Percentiles rank a stretch among this genome's conserved stretches.
phyloP scores from a whole-genome alignment of 2,329 filamentous ascomycete species.

The Ophidiomyces ophidiicola region DNA sequence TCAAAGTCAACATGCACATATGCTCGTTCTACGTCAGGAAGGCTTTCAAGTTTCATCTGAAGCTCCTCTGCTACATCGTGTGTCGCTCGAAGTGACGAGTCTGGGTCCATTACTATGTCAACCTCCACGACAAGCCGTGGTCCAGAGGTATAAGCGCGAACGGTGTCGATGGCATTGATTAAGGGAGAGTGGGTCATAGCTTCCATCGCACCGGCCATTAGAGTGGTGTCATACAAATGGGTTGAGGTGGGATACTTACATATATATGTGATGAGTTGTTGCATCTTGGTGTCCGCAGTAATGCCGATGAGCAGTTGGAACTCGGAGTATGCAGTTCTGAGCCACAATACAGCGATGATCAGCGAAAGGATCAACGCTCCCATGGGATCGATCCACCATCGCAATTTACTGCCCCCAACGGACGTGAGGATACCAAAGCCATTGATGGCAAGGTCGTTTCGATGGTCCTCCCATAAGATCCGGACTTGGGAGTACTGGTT shows the following conservation, averaged over 20 bases:
- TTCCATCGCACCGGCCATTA: slow-evolving; percentile 21
- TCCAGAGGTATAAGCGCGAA: slow-evolving; percentile 83
- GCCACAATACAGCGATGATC: slow-evolving; percentile 69
- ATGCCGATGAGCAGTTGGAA: slow-evolving; percentile 87
- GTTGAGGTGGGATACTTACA: slow-evolving; percentile 4
- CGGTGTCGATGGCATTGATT: slow-evolving; percentile 83
- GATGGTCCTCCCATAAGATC: slow-evolving; percentile 92
- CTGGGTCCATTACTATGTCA: slow-evolving; percentile 82
- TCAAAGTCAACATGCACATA: slow-evolving; percentile 98
- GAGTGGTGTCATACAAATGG: neutral
- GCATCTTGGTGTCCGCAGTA: slow-evolving; percentile 67
- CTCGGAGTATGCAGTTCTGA: slow-evolving; percentile 72
- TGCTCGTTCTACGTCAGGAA: slow-evolving; percentile 83
- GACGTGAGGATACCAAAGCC: slow-evolving; percentile 83
- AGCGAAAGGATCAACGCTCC: slow-evolving; percentile 75
- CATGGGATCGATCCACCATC: slow-evolving; percentile 91
- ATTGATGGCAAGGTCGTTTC: slow-evolving; percentile 95
- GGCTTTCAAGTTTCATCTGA: slow-evolving; percentile 82
- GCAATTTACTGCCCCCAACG: slow-evolving; percentile 75
- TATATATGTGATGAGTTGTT: slow-evolving; percentile 92
- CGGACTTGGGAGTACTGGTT: slow-evolving; percentile 84
- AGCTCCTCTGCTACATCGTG: slow-evolving; percentile 91
- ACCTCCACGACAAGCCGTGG: slow-evolving; percentile 86
- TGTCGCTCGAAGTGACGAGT: slow-evolving; percentile 59
- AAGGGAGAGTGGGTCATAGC: slow-evolving; percentile 73